Conservation (phyloP, 192 early-diverging fungal species). For the Gryganskiella cystojenkinii region DNA sequence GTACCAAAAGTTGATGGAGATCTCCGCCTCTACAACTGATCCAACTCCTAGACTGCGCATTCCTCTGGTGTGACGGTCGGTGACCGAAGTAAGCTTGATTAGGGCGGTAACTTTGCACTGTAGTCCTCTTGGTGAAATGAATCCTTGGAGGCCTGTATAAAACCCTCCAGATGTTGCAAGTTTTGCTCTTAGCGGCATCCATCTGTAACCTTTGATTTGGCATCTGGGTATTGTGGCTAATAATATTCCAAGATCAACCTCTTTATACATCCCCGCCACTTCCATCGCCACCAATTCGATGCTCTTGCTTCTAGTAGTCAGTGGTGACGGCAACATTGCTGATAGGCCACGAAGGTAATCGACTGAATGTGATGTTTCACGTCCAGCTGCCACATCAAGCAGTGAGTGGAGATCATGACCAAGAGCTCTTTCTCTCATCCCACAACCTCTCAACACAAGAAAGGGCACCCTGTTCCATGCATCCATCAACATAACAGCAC, state of each 20-base stretch:
- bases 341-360: constrained; percentile 21
- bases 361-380: constrained; percentile 10
- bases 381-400: not conserved
- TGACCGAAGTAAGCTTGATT: constrained; percentile 15
- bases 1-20: constrained; percentile 11
- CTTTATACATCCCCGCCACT: constrained; percentile 2
- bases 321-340: constrained; percentile 5
- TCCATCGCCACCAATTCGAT: constrained; percentile 9
- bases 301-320: constrained; percentile 3
- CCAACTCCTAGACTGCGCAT: not conserved
- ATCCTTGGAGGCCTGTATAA: constrained; percentile 4
- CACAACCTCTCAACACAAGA: not conserved
- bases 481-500: not conserved
- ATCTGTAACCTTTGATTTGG: constrained; percentile 8
- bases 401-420: not conserved
- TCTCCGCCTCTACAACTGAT: not conserved
- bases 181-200: constrained; percentile 10
- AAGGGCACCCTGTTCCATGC: constrained; percentile 4
- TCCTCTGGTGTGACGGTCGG: not conserved
- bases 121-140: not conserved
- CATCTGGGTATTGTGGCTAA: constrained; percentile 1
- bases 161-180: not conserved
- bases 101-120: not conserved
- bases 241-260: constrained; percentile 13
- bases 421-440: not conserved